Percentiles rank a stretch among this genome's conserved stretches.
These are phyloP conservation scores for Phialophora tarda DNA, from an alignment of 2,329 filamentous ascomycete species.

Conservation along the genomic window DNA sequence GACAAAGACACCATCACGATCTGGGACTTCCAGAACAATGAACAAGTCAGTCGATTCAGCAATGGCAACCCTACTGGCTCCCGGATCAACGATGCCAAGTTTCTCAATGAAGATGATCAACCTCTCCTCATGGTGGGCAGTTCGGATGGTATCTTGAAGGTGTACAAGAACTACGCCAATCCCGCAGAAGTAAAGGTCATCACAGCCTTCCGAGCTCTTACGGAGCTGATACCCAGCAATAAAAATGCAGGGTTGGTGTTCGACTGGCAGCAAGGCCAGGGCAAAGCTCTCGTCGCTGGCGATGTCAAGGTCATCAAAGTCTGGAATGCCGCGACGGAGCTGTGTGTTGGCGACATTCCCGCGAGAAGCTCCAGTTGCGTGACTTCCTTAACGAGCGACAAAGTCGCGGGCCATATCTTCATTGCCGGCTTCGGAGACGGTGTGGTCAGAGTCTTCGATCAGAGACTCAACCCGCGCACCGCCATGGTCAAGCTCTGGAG, in stretches of 20 bases:
- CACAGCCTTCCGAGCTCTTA: constrained; percentile 87
- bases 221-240: constrained; percentile 91
- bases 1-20: constrained; percentile 78
- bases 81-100: constrained; percentile 90
- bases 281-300: constrained; percentile 90
- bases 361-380: constrained; percentile 94
- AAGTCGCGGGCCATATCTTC: constrained; percentile 96
- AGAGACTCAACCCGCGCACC: constrained; percentile 79
- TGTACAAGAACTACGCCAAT: constrained; percentile 90
- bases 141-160: constrained; percentile 89
- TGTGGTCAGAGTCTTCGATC: constrained; percentile 91
- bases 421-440: constrained; percentile 96
- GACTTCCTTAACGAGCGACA: constrained; percentile 92
- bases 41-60: constrained; percentile 80
- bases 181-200: constrained; percentile 79
- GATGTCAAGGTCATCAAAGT: constrained; percentile 95
- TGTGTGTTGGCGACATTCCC: constrained; percentile 85
- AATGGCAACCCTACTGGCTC: constrained; percentile 93
- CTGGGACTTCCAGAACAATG: constrained; percentile 88
- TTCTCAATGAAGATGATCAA: constrained; percentile 98
- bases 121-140: constrained; percentile 93
- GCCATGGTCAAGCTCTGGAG: constrained; percentile 98
- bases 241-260: constrained; percentile 95
- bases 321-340: constrained; percentile 93
- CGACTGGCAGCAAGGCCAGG: constrained; percentile 98